A percentile compares a stretch with the other conserved stretches of the same genome.
Evolutionary conservation across 139 green algal species (phyloP).

Genomic region (Chlorella sp.): DNA sequence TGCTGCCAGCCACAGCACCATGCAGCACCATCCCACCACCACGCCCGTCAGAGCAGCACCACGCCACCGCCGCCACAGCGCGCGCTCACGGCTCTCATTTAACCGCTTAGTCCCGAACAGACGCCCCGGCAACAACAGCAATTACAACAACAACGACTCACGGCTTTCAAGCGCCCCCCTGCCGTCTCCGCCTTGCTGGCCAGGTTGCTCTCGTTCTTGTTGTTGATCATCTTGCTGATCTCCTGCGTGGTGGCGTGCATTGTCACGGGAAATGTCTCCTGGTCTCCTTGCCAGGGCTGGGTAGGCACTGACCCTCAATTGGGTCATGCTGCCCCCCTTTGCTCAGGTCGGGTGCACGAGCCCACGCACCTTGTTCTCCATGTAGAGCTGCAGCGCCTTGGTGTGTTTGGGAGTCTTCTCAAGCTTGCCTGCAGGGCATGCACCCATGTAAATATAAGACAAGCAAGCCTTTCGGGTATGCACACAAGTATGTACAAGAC

Average conservation of each 20-base stretch:
- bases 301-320: background rate
- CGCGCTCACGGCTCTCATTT: no score
- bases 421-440: constrained; percentile 16
- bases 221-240: constrained; percentile 27
- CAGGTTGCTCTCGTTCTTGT: constrained; percentile 15
- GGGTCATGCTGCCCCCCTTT: background rate
- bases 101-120: no score
- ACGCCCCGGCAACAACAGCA: no score
- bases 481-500: no score
- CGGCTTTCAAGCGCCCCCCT: constrained; percentile 10
- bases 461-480: no score
- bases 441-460: background rate
- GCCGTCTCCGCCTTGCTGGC: constrained; percentile 20
- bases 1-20: background rate
- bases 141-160: no score
- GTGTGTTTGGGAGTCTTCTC: constrained; percentile 18
- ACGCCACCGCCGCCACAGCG: no score
- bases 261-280: background rate
- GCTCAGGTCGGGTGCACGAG: background rate
- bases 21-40: no score
- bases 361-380: constrained; percentile 17
- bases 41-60: no score
- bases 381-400: constrained; percentile 2
- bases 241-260: constrained; percentile 6
- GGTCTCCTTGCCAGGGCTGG: background rate